Conservation (phyloP, 345 rosid genomes). For the Rhodomyrtus tomentosa region DNA sequence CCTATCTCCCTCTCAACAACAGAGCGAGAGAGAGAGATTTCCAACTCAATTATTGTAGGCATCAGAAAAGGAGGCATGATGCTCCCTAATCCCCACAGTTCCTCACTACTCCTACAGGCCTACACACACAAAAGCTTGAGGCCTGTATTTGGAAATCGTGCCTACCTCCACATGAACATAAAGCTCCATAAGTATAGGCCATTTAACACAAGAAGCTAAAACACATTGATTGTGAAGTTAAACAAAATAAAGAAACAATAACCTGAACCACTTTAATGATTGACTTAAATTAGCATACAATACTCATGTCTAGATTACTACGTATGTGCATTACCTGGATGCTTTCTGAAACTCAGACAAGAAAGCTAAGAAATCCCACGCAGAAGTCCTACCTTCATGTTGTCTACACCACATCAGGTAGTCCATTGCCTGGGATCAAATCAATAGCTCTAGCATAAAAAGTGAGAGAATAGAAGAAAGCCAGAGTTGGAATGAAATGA, state of each 20-base stretch:
- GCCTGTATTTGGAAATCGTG: not conserved
- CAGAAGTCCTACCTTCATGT: slow-evolving; percentile 49
- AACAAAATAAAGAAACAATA: not conserved
- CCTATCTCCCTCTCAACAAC: not conserved
- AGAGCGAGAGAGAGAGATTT: not conserved
- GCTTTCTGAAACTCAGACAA: slow-evolving; percentile 74
- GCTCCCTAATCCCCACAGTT: not conserved
- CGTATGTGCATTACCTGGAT: slow-evolving; percentile 38
- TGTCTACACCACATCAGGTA: slow-evolving; percentile 50
- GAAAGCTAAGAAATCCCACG: slow-evolving; percentile 51
- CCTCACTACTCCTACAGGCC: not conserved
- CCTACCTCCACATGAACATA: not conserved
- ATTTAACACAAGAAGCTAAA: not conserved
- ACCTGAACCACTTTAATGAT: not conserved
- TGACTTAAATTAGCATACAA: not conserved
- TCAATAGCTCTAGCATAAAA: not conserved
- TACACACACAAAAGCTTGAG: not conserved
- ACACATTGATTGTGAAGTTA: not conserved
- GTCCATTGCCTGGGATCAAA: slow-evolving; percentile 65
- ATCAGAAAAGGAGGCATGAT: not conserved
- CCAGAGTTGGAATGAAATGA: not conserved
- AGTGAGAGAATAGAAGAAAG: not conserved
- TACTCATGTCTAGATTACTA: not conserved
- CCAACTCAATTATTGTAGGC: not conserved
- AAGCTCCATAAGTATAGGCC: not conserved